phyloP scores from a whole-genome alignment of 2,329 filamentous ascomycete genomes.

The Aspergillus unguis region DNA sequence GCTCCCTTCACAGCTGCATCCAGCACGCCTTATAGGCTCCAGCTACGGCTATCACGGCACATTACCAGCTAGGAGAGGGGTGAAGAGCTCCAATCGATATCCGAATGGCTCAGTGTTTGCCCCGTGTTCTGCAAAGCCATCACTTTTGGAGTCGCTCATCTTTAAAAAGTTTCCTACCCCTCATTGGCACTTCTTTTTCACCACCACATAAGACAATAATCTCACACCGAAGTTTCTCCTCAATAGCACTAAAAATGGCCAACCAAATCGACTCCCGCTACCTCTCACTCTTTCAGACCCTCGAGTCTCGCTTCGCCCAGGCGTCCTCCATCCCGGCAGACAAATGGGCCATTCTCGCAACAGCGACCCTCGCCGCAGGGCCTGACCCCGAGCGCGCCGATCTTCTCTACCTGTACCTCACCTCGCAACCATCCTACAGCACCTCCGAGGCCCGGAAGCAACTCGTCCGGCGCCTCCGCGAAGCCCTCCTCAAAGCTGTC shows the following conservation, averaged over 20 bases:
- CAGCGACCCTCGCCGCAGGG: conserved; percentile 49
- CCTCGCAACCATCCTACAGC: conserved; percentile 46
- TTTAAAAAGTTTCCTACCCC: not conserved
- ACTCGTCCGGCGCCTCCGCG: conserved; percentile 45
- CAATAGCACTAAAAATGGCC: not conserved
- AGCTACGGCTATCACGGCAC: not conserved
- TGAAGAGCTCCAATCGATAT: too few species aligned
- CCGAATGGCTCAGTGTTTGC: too few species aligned
- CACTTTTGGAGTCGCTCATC: too few species aligned
- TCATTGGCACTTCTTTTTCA: not conserved
- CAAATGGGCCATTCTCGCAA: conserved; percentile 36
- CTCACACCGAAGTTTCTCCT: conserved; percentile 14
- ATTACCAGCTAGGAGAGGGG: too few species aligned
- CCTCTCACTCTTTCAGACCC: conserved; percentile 26
- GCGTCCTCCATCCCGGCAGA: conserved; percentile 23
- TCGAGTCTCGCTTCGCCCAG: conserved; percentile 28
- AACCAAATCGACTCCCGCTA: conserved; percentile 26
- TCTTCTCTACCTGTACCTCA: conserved; percentile 57
- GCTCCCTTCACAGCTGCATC: not conserved
- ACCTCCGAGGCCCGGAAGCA: conserved; percentile 30
- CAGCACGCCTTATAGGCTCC: not conserved
- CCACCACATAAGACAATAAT: too few species aligned
- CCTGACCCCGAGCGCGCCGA: conserved; percentile 52
- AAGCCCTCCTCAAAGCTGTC: conserved; percentile 59
- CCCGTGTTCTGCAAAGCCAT: too few species aligned